Percentiles rank a stretch among this genome's conserved stretches.
phyloP scores from a whole-genome alignment of 108 stramenopile genomes.

The Skeletonema costatum region DNA sequence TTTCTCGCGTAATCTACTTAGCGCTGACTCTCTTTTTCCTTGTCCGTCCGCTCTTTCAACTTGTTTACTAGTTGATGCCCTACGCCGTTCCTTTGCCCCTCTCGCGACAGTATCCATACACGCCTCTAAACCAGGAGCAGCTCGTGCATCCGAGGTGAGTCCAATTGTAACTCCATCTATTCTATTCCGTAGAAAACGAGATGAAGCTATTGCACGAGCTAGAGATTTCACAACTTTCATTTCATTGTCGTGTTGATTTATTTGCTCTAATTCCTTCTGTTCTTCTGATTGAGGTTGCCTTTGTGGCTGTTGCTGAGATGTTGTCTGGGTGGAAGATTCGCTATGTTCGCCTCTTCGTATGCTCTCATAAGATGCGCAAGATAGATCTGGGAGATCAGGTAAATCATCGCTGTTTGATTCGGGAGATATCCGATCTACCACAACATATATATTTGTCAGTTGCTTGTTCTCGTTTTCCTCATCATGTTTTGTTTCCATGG shows the following conservation, averaged over 20 bases:
- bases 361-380: slow-evolving; percentile 7
- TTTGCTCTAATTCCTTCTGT: neutral
- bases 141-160: slow-evolving; percentile 50
- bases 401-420: slow-evolving; percentile 4
- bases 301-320: neutral
- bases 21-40: neutral
- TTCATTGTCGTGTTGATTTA: slow-evolving; percentile 26
- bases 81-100: slow-evolving; percentile 48
- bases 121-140: slow-evolving; percentile 69
- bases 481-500: neutral
- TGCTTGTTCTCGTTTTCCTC: slow-evolving; percentile 11
- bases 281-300: slow-evolving; percentile 7
- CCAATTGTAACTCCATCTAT: slow-evolving; percentile 64
- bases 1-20: slow-evolving; percentile 10
- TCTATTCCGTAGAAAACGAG: slow-evolving; percentile 37
- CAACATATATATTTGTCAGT: slow-evolving; percentile 39
- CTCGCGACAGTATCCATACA: slow-evolving; percentile 61
- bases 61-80: neutral
- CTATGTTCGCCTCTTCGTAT: neutral
- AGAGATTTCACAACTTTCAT: slow-evolving; percentile 35
- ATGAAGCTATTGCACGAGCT: slow-evolving; percentile 44
- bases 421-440: slow-evolving; percentile 49
- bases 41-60: neutral
- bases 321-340: neutral
- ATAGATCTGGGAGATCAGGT: slow-evolving; percentile 23